A percentile compares a stretch with the other conserved stretches of the same genome.
These are phyloP conservation scores for Clathrus columnatus DNA, from an alignment of 768 basidiomycete genomes.

Conservation along the genomic window DNA sequence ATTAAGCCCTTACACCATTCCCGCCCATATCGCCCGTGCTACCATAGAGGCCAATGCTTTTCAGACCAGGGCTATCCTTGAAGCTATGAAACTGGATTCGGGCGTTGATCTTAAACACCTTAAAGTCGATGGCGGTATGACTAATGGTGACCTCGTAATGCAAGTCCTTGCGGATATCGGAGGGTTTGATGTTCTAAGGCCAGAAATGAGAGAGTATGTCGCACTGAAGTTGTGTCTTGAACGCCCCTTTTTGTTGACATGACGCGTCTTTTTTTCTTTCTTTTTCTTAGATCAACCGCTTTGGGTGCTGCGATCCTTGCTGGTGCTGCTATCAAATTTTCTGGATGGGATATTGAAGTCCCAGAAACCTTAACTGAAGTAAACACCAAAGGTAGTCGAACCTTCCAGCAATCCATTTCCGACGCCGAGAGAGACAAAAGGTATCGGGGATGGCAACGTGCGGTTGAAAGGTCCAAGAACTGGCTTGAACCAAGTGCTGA, in stretches of 20 bases:
- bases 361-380: slow-evolving; percentile 81
- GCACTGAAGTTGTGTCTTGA: neutral
- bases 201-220: slow-evolving; percentile 92
- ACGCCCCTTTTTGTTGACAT: neutral
- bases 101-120: slow-evolving; percentile 69
- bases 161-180: slow-evolving; percentile 79
- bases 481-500: slow-evolving; percentile 61
- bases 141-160: slow-evolving; percentile 88
- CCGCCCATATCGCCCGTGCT: slow-evolving; percentile 88
- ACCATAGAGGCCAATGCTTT: slow-evolving; percentile 94
- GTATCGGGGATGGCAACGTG: slow-evolving; percentile 81
- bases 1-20: slow-evolving; percentile 80
- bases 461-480: slow-evolving; percentile 71
- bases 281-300: slow-evolving; percentile 70
- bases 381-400: slow-evolving; percentile 72
- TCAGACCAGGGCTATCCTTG: slow-evolving; percentile 91
- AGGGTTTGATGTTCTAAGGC: slow-evolving; percentile 85
- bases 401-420: slow-evolving; percentile 52
- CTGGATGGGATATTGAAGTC: slow-evolving; percentile 83
- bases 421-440: slow-evolving; percentile 49
- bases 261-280: neutral
- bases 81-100: slow-evolving; percentile 93
- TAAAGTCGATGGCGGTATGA: slow-evolving; percentile 98
- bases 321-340: slow-evolving; percentile 76
- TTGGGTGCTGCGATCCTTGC: slow-evolving; percentile 92